phyloP scores from a whole-genome alignment of 2,329 filamentous ascomycete species.

The Plectosphaerella cucumerina region DNA sequence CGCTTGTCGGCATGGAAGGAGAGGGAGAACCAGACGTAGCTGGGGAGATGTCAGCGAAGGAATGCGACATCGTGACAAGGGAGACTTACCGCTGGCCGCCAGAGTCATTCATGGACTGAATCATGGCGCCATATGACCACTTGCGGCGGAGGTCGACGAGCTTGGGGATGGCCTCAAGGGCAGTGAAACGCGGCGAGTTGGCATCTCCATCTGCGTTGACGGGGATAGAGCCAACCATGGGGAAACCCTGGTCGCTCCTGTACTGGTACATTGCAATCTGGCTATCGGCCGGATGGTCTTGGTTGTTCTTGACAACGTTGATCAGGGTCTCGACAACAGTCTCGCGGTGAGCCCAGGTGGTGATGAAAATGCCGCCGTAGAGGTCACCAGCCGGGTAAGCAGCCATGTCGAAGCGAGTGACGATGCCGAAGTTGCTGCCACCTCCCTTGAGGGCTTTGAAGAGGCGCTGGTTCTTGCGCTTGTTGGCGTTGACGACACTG shows the following conservation, averaged over 20 bases:
- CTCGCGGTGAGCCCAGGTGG: background rate
- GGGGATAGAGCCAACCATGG: background rate
- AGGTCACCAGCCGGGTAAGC: background rate
- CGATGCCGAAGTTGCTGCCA: slow-evolving; percentile 40
- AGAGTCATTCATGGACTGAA: background rate
- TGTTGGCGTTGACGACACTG: slow-evolving; percentile 32
- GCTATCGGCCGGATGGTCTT: background rate
- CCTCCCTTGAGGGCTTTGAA: slow-evolving; percentile 42
- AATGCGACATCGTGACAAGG: no score
- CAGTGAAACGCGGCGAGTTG: background rate
- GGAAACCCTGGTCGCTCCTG: slow-evolving; percentile 9
- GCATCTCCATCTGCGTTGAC: background rate
- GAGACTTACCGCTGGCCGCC: background rate
- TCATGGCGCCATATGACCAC: background rate
- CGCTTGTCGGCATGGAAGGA: slow-evolving; percentile 2
- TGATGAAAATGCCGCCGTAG: background rate
- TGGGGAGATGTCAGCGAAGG: background rate
- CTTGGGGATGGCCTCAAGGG: background rate
- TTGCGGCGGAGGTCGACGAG: background rate
- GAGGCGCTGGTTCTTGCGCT: slow-evolving; percentile 29
- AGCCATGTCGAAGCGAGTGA: slow-evolving; percentile 14
- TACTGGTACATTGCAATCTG: slow-evolving; percentile 25
- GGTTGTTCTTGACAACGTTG: background rate
- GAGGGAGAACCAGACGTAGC: slow-evolving; percentile 5
- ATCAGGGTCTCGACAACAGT: background rate